Percentiles rank a stretch among this genome's conserved stretches.
Evolutionary conservation across 2,329 filamentous ascomycete species (phyloP).

Genomic region (Sporothrix brunneoviolacea): DNA sequence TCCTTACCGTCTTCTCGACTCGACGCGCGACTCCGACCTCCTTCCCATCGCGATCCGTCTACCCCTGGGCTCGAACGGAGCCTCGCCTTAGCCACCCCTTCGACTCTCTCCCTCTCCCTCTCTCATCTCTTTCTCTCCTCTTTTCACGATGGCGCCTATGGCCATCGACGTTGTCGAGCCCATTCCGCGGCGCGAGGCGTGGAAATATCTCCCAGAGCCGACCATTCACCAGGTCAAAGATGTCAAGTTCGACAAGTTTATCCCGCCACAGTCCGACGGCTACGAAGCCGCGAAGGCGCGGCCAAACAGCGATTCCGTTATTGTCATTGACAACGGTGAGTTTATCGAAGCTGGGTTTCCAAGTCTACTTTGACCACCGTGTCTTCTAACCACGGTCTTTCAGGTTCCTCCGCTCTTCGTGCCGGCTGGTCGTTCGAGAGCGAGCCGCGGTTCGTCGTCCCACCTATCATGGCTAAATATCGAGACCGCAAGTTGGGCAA

Average conservation of each 20-base stretch:
- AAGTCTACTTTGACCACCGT: too few species aligned
- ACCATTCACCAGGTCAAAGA: conserved; percentile 57
- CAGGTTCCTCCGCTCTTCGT: conserved; percentile 81
- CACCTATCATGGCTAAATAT: conserved; percentile 91
- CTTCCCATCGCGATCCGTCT: too few species aligned
- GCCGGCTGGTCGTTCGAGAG: conserved; percentile 94
- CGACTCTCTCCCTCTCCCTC: background rate
- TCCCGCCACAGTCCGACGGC: conserved; percentile 55
- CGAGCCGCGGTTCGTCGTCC: conserved; percentile 69
- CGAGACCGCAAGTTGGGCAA: conserved; percentile 88
- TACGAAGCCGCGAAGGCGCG: conserved; percentile 59
- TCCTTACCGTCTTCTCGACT: too few species aligned
- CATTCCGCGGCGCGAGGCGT: conserved; percentile 31
- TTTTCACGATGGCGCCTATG: conserved; percentile 43
- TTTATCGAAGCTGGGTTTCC: too few species aligned
- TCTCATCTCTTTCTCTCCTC: background rate
- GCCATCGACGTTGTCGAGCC: conserved; percentile 44
- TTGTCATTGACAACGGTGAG: conserved; percentile 97
- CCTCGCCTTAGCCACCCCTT: too few species aligned
- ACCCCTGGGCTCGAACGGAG: too few species aligned
- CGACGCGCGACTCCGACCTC: too few species aligned
- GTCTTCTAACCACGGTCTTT: background rate
- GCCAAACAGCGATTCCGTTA: conserved; percentile 58
- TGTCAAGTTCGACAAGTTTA: conserved; percentile 51
- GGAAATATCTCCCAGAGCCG: conserved; percentile 44